Evolutionary conservation across 139 green algal species (phyloP), one percentile per base, ranked within the genome.

Genomic region (Tetradesmus lagerheimii): DNA sequence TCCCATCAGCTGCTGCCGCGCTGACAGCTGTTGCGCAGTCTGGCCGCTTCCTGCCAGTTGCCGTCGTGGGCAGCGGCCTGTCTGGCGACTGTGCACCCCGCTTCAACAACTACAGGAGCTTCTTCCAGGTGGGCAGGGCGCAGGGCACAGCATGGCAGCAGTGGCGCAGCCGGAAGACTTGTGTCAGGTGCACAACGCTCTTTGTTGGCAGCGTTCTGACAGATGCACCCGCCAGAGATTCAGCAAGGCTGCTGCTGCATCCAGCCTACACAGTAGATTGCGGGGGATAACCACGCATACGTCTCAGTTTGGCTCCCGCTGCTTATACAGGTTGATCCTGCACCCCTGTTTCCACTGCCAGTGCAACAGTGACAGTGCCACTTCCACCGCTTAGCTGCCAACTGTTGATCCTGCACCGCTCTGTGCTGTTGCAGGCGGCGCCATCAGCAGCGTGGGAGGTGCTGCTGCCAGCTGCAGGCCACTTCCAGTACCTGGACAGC

Each of bases 401-500:
- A 31, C 34, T 80, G 23, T 38, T 78, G 75, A 3, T 81, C 11
- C 31, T 81, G n/a, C 80, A 34, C 8, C n/a, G 29, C n/a, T 12
- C 14, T 86, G 79, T 41, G 27, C 74, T 80, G 74, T 25, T 67
- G 31, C 82, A 87, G 45, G 94, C 95, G 0, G 89, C 91, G 1
- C 83, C 83, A 0, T 90, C 80, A 0, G 93, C 95, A 16, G 87
- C 94, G 0, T 97, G 93, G 95, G 77, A 95, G 90, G 91, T 96
- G 57, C 41, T 90, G 4, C 50, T 97, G 14, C 38, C 57, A 14
- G 90, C 92, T 39, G 87, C 92, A 35, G 96, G 96, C 0, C 96
- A 98, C 90, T 97, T 98, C 57, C 93, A 97, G 74, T 97, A 96
- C 85, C 89, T 98, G 43, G 95, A 97, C 57, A 66, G 74, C 25